phyloP scores from a whole-genome alignment of 2,329 filamentous ascomycete species.

The Dactylonectria macrodidyma region DNA sequence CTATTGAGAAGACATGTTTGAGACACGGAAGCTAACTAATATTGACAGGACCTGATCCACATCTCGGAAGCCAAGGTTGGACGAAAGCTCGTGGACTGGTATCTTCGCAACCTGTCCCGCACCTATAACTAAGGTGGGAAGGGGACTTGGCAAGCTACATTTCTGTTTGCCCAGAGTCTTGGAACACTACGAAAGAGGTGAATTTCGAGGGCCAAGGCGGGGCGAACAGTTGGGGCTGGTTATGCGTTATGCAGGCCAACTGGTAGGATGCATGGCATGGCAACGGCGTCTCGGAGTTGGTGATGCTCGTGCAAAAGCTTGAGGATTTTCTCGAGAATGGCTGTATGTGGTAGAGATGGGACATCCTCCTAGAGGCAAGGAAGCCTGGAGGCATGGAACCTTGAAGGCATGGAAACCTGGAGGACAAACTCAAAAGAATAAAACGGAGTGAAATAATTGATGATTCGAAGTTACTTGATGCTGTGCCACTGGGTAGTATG shows the following conservation, averaged over 20 bases:
- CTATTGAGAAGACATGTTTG: slow-evolving; percentile 9
- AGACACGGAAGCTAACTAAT: slow-evolving; percentile 41
- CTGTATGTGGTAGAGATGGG: slow-evolving; percentile 48
- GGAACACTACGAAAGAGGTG: slow-evolving; percentile 26
- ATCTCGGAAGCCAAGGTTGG: slow-evolving; percentile 99
- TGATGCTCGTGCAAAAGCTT: slow-evolving; percentile 52
- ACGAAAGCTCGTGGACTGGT: slow-evolving; percentile 98
- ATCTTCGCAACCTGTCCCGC: slow-evolving; percentile 94
- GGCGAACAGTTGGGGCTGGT: slow-evolving; percentile 44
- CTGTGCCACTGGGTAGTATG: not conserved
- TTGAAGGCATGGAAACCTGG: slow-evolving; percentile 44
- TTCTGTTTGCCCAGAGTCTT: slow-evolving; percentile 39
- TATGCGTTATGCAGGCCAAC: slow-evolving; percentile 49
- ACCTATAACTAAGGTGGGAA: slow-evolving; percentile 77
- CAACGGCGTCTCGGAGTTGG: slow-evolving; percentile 61
- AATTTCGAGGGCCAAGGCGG: slow-evolving; percentile 37
- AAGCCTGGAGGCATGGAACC: slow-evolving; percentile 38
- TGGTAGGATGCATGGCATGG: slow-evolving; percentile 58
- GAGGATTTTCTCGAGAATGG: slow-evolving; percentile 49
- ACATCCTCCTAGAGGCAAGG: slow-evolving; percentile 37
- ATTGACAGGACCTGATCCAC: slow-evolving; percentile 88
- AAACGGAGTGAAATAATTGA: slow-evolving; percentile 39
- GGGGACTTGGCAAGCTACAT: slow-evolving; percentile 45
- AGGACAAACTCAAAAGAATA: slow-evolving; percentile 42
- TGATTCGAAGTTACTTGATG: slow-evolving; percentile 25